Percentiles rank a stretch among this genome's conserved stretches.
phyloP scores from a whole-genome alignment of 306 rosid species.

The Ammopiptanthus mongolicus region DNA sequence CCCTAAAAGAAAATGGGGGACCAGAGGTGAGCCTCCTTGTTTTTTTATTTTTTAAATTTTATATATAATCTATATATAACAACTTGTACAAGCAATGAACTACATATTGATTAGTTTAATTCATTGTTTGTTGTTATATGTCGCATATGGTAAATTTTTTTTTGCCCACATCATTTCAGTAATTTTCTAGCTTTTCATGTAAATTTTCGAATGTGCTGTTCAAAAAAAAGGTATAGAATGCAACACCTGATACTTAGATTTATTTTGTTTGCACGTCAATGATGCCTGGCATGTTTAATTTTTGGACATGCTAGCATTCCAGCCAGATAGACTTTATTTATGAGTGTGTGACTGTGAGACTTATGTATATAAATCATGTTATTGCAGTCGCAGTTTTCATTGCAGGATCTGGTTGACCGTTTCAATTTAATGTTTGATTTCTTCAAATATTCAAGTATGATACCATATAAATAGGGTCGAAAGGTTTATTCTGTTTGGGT shows the following conservation, averaged over 20 bases:
- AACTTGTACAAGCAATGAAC: background rate
- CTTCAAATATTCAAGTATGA: conserved; percentile 4
- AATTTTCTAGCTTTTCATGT: conserved; percentile 3
- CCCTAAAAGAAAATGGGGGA: conserved; percentile 80
- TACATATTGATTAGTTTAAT: background rate
- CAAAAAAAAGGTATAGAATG: background rate
- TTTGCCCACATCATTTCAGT: background rate
- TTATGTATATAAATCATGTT: background rate
- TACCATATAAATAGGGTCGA: background rate
- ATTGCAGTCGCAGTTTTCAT: background rate
- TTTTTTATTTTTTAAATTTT: conserved; percentile 16
- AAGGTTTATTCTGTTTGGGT: conserved; percentile 2
- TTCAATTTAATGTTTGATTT: background rate
- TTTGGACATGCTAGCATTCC: background rate
- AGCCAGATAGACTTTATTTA: background rate
- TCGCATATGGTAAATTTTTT: background rate
- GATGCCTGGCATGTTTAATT: background rate
- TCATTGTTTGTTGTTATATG: background rate
- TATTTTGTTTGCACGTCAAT: background rate
- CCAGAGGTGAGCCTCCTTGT: conserved; percentile 57
- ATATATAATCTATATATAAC: conserved; percentile 6
- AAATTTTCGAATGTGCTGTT: background rate
- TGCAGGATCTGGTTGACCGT: background rate
- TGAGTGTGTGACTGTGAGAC: background rate
- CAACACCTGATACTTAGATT: background rate